Evolutionary conservation across 1,284 basidiomycete genomes (phyloP).

Genomic region (Anthracocystis panici-leucophaei): DNA sequence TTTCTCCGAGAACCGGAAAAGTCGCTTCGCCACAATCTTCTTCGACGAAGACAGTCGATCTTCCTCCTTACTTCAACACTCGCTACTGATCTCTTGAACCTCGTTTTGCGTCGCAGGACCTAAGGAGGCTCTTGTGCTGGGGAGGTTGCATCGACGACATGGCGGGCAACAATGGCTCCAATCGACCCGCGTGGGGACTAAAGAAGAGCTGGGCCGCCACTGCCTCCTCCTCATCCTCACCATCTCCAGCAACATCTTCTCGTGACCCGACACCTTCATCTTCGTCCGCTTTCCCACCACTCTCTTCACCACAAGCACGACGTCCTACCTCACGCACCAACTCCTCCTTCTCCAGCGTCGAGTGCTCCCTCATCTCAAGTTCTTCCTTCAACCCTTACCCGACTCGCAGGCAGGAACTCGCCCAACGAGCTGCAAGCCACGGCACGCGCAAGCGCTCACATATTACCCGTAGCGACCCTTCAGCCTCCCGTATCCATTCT

Average conservation of each 20-base stretch:
- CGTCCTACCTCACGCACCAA: slow-evolving; percentile 15
- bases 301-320: slow-evolving; percentile 24
- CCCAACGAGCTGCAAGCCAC: slow-evolving; percentile 35
- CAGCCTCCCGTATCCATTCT: slow-evolving; percentile 31
- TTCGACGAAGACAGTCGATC: not conserved
- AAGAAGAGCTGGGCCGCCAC: slow-evolving; percentile 27
- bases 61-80: not conserved
- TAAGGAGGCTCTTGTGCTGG: not conserved
- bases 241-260: slow-evolving; percentile 14
- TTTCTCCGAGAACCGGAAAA: slow-evolving; percentile 11
- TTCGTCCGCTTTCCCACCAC: slow-evolving; percentile 32
- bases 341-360: not conserved
- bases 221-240: slow-evolving; percentile 7
- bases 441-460: slow-evolving; percentile 35
- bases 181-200: slow-evolving; percentile 21
- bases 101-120: too few species aligned
- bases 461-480: slow-evolving; percentile 35
- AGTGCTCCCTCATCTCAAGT: slow-evolving; percentile 33
- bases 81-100: not conserved
- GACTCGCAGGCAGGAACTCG: slow-evolving; percentile 44
- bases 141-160: slow-evolving; percentile 1
- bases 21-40: slow-evolving; percentile 18
- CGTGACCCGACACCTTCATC: slow-evolving; percentile 21
- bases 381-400: slow-evolving; percentile 51
- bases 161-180: slow-evolving; percentile 7